Percentiles rank a stretch among this genome's conserved stretches.
phyloP scores from a whole-genome alignment of 1,139 yeast species.

The Candida sanyaensis region DNA sequence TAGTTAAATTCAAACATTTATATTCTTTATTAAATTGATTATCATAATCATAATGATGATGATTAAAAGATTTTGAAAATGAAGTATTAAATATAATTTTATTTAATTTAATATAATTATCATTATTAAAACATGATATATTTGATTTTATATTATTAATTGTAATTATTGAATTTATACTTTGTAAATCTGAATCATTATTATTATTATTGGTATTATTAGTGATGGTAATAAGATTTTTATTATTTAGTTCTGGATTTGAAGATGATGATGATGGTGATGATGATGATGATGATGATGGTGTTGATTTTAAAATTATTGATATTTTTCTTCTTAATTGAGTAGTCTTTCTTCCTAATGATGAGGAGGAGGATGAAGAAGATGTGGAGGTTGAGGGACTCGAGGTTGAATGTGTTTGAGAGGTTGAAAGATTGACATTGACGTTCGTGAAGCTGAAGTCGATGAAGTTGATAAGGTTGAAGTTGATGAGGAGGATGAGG shows the following conservation, averaged over 20 bases:
- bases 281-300: not conserved
- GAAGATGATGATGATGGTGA: not conserved
- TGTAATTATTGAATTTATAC: not conserved
- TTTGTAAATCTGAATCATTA: not conserved
- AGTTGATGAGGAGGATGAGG: too few relatives aligned
- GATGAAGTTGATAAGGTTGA: too few relatives aligned
- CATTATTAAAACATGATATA: not conserved
- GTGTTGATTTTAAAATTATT: not conserved
- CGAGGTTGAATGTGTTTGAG: too few relatives aligned
- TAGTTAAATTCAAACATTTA: slow-evolving; percentile 1
- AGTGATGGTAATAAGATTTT: not conserved
- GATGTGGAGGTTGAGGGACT: not conserved
- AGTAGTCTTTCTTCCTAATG: not conserved
- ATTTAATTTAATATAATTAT: not conserved
- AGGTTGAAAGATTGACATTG: too few relatives aligned
- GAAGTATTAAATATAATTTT: not conserved
- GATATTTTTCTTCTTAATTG: not conserved
- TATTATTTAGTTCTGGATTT: not conserved
- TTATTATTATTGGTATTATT: not conserved
- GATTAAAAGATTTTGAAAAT: not conserved
- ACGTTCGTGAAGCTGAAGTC: too few relatives aligned
- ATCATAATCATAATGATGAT: not conserved
- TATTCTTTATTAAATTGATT: not conserved
- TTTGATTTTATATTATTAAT: not conserved
- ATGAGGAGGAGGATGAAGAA: not conserved